phyloP scores from a whole-genome alignment of 495 filamentous ascomycete species.

The Penicillium ucsense region DNA sequence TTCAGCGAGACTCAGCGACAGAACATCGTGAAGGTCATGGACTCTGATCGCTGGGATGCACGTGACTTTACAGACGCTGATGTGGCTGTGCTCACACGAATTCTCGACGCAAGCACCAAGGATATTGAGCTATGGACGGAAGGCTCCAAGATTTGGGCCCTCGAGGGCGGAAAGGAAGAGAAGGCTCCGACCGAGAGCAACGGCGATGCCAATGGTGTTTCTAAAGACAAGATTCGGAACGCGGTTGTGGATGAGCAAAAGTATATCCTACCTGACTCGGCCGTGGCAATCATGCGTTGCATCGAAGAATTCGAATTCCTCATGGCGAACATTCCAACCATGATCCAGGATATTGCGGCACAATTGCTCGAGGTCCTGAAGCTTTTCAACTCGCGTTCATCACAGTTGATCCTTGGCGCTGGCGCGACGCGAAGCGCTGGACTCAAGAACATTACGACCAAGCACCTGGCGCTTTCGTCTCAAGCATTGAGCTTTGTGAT shows the following conservation, averaged over 20 bases:
- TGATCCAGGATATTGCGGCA: constrained; percentile 72
- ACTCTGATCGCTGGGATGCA: constrained; percentile 82
- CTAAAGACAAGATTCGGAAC: constrained; percentile 59
- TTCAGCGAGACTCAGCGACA: constrained; percentile 72
- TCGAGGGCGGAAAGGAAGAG: constrained; percentile 22
- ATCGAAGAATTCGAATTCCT: constrained; percentile 76
- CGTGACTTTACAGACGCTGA: constrained; percentile 71
- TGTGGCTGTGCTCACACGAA: constrained; percentile 49
- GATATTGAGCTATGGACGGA: constrained; percentile 68
- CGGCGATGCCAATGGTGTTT: constrained; percentile 39
- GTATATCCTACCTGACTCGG: constrained; percentile 79
- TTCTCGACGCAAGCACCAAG: constrained; percentile 70
- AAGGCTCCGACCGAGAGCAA: constrained; percentile 20
- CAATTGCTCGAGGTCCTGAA: constrained; percentile 66
- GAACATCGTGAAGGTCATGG: constrained; percentile 72
- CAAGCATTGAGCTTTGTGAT: constrained; percentile 86
- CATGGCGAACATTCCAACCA: constrained; percentile 72
- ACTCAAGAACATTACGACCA: constrained; percentile 91
- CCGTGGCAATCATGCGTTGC: constrained; percentile 65
- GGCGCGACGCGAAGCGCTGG: constrained; percentile 87
- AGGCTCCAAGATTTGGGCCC: constrained; percentile 61
- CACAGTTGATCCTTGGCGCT: constrained; percentile 88
- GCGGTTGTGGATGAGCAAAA: constrained; percentile 77
- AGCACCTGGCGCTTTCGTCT: constrained; percentile 85
- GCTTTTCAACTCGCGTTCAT: constrained; percentile 88